Percentiles rank a stretch among this genome's conserved stretches.
These are phyloP conservation scores for Mycena polygramma DNA, from an alignment of 768 basidiomycete species.

Conservation along the genomic window DNA sequence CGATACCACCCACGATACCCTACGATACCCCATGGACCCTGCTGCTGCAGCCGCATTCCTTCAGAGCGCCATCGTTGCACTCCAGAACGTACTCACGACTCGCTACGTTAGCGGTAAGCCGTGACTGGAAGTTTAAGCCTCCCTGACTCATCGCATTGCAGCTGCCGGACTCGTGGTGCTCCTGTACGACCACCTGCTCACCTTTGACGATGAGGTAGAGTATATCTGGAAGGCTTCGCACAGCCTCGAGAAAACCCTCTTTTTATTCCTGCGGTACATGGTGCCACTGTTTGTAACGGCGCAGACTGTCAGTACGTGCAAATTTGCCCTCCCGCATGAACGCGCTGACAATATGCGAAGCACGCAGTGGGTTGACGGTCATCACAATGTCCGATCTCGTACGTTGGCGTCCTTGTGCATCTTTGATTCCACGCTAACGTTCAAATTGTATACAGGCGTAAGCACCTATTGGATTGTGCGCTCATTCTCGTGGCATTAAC, in stretches of 20 bases:
- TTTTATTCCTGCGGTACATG: conserved; percentile 49
- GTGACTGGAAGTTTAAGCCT: background rate
- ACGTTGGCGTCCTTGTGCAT: background rate
- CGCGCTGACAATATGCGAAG: background rate
- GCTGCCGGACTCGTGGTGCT: conserved; percentile 26
- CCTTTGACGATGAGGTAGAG: conserved; percentile 49
- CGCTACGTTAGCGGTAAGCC: conserved; percentile 15
- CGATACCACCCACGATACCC: too few species aligned
- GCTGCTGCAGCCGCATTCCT: background rate
- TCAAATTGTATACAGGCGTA: background rate
- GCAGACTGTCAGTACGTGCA: conserved; percentile 9
- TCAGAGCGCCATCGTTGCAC: background rate
- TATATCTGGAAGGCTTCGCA: conserved; percentile 48
- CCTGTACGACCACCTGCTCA: conserved; percentile 51
- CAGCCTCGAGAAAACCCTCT: conserved; percentile 48
- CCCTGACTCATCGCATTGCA: too few species aligned
- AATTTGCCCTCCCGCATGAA: background rate
- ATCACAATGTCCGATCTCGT: conserved; percentile 7
- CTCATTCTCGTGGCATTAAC: background rate
- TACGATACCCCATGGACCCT: background rate
- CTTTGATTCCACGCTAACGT: background rate
- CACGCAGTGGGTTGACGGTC: conserved; percentile 5
- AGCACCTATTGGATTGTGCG: background rate
- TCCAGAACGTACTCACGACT: conserved; percentile 13
- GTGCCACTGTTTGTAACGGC: conserved; percentile 20